Base-by-base conservation (phyloP, 805 yeast genomes). In the Candida chilensis region DNA sequence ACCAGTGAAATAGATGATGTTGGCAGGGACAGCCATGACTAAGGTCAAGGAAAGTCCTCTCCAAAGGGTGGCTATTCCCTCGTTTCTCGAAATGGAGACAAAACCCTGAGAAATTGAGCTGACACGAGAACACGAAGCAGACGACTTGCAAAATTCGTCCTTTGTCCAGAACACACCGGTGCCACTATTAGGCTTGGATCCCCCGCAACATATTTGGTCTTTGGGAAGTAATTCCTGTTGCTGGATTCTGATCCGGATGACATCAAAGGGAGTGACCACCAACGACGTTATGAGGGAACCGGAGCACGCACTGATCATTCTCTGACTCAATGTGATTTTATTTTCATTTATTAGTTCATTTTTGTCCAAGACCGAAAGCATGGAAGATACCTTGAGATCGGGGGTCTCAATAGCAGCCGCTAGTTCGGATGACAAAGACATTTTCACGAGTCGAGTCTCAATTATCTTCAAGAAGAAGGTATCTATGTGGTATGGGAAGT, bases 1-100 rank as follows among this genome's bases (percentile, higher is more conserved):
- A 0, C 96, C 95, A 2, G 94, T 82, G 57, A 86, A 92, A 52
- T 92, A 92, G 5, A 92, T 88, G 36, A 92, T 82, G 42, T 90
- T 92, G 1, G 96, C 71, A 1, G 98, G 98, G 1, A 88, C 67
- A 0, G 96, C 85, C 94, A 92, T 92, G 10, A 81, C 34, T 13
- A 92, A 56, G 1, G 94, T 85, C 18, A 90, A 50, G 0, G 90
- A 72, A 6, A 92, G 64, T 0, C 98, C 98, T 32, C 97, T 63
- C 90, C 96, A 92, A 12, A 92, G 60, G 0, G 95, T 78, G 1
- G 64, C 29, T 0, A 74, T 17, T 0, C 98, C 98, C 53, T 92
- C 98, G 16, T 70, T 61, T 18, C 64, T 54, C 3, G 76, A 67
- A 27, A 90, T 87, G 26, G 71, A 67, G 2, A 57, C 39, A 39